These are phyloP conservation scores for Trichoderma pleuroti DNA, from an alignment of 2,329 filamentous ascomycete species.

Conservation along the genomic window DNA sequence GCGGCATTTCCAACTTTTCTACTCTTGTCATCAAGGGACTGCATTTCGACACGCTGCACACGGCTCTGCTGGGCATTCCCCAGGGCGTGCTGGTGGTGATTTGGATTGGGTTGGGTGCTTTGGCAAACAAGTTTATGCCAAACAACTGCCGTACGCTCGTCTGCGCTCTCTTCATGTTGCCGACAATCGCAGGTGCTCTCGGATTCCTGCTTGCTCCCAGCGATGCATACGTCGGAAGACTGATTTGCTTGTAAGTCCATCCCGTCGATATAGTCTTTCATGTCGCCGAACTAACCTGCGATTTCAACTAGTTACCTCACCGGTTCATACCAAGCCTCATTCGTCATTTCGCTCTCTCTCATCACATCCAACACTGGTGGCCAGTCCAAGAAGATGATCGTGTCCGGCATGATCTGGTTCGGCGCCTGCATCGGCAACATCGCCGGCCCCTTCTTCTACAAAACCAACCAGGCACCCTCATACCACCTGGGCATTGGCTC, in stretches of 20 bases:
- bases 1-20: constrained; percentile 58
- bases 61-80: constrained; percentile 38
- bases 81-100: constrained; percentile 37
- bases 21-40: constrained; percentile 58
- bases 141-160: constrained; percentile 51
- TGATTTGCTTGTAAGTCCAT: constrained; percentile 49
- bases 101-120: constrained; percentile 41
- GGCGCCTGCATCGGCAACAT: constrained; percentile 61
- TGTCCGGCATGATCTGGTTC: constrained; percentile 59
- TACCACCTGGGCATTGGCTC: constrained; percentile 41
- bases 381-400: constrained; percentile 62
- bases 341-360: constrained; percentile 41
- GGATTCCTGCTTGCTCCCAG: constrained; percentile 53
- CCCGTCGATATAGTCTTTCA: neutral
- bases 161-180: constrained; percentile 54
- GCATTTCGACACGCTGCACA: constrained; percentile 44
- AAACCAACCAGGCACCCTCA: constrained; percentile 45
- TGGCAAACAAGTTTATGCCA: constrained; percentile 38
- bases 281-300: neutral
- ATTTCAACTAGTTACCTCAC: constrained; percentile 29
- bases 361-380: constrained; percentile 51
- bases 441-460: constrained; percentile 61
- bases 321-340: constrained; percentile 40
- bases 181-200: constrained; percentile 56
- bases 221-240: constrained; percentile 48